phyloP scores from a whole-genome alignment of 1,284 basidiomycete genomes.

The Tremellales sp. region DNA sequence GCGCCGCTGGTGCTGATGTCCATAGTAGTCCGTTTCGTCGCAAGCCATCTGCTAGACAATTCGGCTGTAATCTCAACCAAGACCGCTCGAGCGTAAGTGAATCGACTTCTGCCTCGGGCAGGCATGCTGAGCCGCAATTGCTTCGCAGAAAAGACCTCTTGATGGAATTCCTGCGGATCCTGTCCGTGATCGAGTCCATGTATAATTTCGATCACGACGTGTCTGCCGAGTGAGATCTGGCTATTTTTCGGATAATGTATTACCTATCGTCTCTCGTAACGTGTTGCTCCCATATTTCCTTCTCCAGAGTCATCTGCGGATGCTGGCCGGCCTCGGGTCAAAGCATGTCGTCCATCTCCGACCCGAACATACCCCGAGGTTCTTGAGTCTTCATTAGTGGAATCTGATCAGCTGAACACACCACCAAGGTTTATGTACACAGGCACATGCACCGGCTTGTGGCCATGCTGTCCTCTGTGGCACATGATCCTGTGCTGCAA shows the following conservation, averaged over 20 bases:
- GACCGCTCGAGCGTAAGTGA: slow-evolving; percentile 34
- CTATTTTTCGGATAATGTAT: too few relatives aligned
- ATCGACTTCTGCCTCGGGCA: too few relatives aligned
- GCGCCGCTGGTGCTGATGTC: not conserved
- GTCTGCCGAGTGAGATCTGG: slow-evolving; percentile 20
- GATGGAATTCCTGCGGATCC: slow-evolving; percentile 40
- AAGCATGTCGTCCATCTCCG: too few relatives aligned
- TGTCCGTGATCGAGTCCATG: slow-evolving; percentile 43
- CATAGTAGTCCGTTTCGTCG: slow-evolving; percentile 37
- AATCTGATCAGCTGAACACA: too few relatives aligned
- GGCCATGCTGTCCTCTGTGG: too few relatives aligned
- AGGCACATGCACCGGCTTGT: too few relatives aligned
- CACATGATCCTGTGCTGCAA: too few relatives aligned
- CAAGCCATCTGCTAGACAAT: slow-evolving; percentile 41
- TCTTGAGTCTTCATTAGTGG: too few relatives aligned
- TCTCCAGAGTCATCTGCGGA: not conserved
- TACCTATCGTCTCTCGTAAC: not conserved
- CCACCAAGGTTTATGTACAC: too few relatives aligned
- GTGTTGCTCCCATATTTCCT: too few relatives aligned
- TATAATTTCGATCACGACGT: slow-evolving; percentile 35
- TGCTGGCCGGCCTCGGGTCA: too few relatives aligned
- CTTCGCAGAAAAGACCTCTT: slow-evolving; percentile 32
- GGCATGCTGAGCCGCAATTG: slow-evolving; percentile 5
- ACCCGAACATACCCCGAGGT: too few relatives aligned
- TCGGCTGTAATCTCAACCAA: slow-evolving; percentile 18